Percentiles rank a stretch among this genome's conserved stretches.
phyloP scores from a whole-genome alignment of 1,139 yeast genomes.

The Nadsonia commutata region DNA sequence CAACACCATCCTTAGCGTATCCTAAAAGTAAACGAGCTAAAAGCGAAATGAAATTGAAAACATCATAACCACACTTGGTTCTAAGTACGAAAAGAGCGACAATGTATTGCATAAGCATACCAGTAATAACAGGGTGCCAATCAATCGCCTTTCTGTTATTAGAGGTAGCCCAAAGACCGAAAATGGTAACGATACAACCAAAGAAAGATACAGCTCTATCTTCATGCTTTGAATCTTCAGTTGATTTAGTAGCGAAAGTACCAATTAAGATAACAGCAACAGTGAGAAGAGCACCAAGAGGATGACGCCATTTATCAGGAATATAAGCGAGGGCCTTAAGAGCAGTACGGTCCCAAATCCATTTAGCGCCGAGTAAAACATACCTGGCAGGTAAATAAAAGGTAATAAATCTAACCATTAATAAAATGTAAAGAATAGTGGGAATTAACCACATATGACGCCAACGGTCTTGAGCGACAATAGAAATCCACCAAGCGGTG shows the following conservation, averaged over 20 bases:
- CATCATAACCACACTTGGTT: constrained; percentile 46
- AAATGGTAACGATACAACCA: constrained; percentile 39
- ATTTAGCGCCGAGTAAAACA: constrained; percentile 17
- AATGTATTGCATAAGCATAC: constrained; percentile 47
- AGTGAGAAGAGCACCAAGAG: constrained; percentile 32
- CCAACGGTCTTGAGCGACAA: constrained; percentile 37
- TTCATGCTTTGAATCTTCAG: constrained; percentile 29
- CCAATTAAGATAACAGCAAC: constrained; percentile 38
- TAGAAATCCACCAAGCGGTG: constrained; percentile 56
- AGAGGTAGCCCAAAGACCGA: constrained; percentile 34
- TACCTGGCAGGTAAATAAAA: constrained; percentile 34
- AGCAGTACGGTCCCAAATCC: constrained; percentile 31
- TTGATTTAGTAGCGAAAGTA: constrained; percentile 40
- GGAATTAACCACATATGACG: constrained; percentile 52
- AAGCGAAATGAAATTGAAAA: constrained; percentile 46
- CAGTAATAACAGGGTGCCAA: constrained; percentile 52
- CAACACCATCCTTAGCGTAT: constrained; percentile 48
- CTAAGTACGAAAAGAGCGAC: constrained; percentile 49
- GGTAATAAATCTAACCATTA: constrained; percentile 41
- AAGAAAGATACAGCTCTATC: constrained; percentile 50
- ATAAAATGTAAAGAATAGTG: constrained; percentile 38
- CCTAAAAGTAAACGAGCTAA: constrained; percentile 46
- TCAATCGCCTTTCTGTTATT: constrained; percentile 31
- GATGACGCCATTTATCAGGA: constrained; percentile 29
- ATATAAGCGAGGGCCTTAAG: constrained; percentile 28